Evolutionary conservation across 177 flowering plant genomes (phyloP).

Genomic region (Vitis hybrid): DNA sequence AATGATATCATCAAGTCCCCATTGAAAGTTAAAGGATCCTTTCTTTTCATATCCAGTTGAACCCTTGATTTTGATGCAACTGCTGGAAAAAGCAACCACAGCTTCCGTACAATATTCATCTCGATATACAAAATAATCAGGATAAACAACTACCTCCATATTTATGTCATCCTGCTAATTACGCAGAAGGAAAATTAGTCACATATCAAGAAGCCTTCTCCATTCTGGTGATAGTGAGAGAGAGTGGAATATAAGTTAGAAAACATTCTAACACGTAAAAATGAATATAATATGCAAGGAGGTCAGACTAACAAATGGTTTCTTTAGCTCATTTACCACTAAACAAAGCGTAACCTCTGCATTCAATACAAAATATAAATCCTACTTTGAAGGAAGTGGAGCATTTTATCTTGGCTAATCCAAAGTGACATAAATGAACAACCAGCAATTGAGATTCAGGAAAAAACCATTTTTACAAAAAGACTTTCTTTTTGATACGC

Average conservation of each 20-base stretch:
- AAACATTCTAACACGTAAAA: not conserved
- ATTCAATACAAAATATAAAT: no score
- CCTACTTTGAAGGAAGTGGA: no score
- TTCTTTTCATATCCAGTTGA: constrained; percentile 15
- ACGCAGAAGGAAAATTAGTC: not conserved
- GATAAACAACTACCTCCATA: constrained; percentile 26
- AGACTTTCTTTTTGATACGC: no score
- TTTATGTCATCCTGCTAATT: constrained; percentile 29
- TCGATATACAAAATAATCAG: constrained; percentile 31
- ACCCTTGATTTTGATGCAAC: constrained; percentile 31
- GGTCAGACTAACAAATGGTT: no score
- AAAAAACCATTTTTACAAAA: no score
- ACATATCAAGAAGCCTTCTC: not conserved
- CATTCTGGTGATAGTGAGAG: not conserved
- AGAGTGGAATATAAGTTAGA: not conserved
- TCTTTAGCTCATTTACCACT: no score
- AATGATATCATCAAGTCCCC: constrained; percentile 37
- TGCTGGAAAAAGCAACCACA: constrained; percentile 27
- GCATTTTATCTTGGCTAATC: no score
- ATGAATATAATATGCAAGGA: not conserved
- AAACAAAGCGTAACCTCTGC: no score
- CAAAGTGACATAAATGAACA: no score
- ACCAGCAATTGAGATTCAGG: no score
- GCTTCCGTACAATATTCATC: constrained; percentile 23
- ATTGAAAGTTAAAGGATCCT: constrained; percentile 24